Conservation (phyloP, 176 grass and related monocot species). For the Pontederia paniculata region DNA sequence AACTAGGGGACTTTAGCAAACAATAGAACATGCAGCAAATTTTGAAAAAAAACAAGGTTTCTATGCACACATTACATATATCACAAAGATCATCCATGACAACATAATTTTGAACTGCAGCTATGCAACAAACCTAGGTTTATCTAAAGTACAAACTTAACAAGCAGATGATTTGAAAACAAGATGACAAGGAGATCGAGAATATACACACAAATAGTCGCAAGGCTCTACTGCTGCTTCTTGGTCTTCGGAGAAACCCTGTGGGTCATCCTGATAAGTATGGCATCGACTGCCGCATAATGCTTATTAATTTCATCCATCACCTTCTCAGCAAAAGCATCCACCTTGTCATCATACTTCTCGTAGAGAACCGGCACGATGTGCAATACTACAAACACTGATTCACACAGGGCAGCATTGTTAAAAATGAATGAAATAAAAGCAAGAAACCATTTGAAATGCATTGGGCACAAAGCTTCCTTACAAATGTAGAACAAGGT, state of each 20-base stretch:
- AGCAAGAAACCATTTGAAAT: neutral
- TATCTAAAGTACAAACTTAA: no score
- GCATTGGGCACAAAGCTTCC: neutral
- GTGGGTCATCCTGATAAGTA: constrained; percentile 73
- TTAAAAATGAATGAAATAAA: neutral
- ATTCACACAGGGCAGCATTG: constrained; percentile 12
- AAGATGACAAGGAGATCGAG: no score
- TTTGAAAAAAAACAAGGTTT: no score
- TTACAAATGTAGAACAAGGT: constrained; percentile 78
- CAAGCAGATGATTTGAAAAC: no score
- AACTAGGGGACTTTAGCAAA: no score
- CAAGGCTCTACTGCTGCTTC: constrained; percentile 40
- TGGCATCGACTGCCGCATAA: constrained; percentile 47
- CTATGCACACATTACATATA: no score
- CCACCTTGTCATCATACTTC: constrained; percentile 81
- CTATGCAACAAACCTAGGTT: no score
- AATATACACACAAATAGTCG: no score
- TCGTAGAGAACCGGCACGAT: constrained; percentile 77
- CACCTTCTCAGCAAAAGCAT: constrained; percentile 66
- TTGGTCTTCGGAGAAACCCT: constrained; percentile 53
- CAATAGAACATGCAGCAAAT: no score
- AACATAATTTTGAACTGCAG: no score
- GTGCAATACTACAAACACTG: constrained; percentile 65
- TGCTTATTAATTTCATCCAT: constrained; percentile 61
- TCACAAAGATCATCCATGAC: no score